Evolutionary conservation across 805 yeast species (phyloP).

Genomic region (Saturnispora saitoi): DNA sequence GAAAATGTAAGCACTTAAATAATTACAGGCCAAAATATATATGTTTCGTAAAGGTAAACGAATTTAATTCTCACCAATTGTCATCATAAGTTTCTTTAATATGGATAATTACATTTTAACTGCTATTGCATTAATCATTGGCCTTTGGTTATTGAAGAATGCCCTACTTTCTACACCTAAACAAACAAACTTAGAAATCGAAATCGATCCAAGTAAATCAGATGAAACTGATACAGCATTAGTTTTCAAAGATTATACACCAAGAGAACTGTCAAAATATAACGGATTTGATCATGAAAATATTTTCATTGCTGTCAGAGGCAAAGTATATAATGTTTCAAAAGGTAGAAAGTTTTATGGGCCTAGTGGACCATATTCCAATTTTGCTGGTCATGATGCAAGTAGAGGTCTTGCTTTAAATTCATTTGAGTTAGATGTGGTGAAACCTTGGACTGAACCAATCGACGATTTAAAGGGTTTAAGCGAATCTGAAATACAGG

Average conservation of each 20-base stretch:
- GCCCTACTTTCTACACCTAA: conserved; percentile 17
- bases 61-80: neutral
- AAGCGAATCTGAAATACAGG: conserved; percentile 47
- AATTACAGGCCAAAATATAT: neutral
- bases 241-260: conserved; percentile 50
- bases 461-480: conserved; percentile 66
- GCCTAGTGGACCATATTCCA: conserved; percentile 90
- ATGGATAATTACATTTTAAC: conserved; percentile 24
- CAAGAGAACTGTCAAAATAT: conserved; percentile 58
- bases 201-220: conserved; percentile 20
- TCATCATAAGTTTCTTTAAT: neutral
- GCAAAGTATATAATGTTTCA: conserved; percentile 78
- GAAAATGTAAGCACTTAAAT: no score
- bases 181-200: conserved; percentile 16
- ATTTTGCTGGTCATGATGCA: conserved; percentile 95
- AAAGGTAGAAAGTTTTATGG: conserved; percentile 82
- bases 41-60: neutral
- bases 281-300: conserved; percentile 76
- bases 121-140: conserved; percentile 18
- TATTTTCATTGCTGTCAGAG: conserved; percentile 80
- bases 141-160: conserved; percentile 18
- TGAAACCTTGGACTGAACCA: conserved; percentile 67
- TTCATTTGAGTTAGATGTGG: conserved; percentile 62
- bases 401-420: conserved; percentile 85
- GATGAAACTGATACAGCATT: conserved; percentile 18